Evolutionary conservation across 768 basidiomycete species (phyloP).

Genomic region (Russula ochroleuca): DNA sequence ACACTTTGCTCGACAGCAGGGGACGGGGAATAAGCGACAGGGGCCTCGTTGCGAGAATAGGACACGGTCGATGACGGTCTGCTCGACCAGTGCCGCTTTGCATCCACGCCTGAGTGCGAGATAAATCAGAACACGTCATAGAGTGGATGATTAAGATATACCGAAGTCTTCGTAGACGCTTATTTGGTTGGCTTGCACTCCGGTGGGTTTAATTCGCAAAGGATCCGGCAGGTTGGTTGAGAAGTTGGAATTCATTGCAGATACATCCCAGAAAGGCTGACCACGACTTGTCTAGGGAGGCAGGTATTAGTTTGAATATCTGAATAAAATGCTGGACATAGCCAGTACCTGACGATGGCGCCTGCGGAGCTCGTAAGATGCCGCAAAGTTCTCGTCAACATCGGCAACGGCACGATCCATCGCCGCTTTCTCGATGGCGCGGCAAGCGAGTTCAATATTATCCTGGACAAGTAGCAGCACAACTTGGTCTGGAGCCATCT

Average conservation of each 20-base stretch:
- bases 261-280: constrained; percentile 87
- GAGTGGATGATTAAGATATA: constrained; percentile 26
- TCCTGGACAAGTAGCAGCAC: constrained; percentile 78
- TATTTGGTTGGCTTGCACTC: constrained; percentile 76
- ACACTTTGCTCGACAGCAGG: constrained; percentile 54
- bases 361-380: constrained; percentile 78
- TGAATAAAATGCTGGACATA: not conserved
- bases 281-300: constrained; percentile 51
- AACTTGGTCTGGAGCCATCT: constrained; percentile 79
- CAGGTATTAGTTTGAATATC: not conserved
- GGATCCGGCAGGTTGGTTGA: constrained; percentile 78
- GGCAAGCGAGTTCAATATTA: constrained; percentile 90
- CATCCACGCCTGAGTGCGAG: constrained; percentile 44
- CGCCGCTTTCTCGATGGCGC: constrained; percentile 93
- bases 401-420: constrained; percentile 94
- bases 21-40: constrained; percentile 55
- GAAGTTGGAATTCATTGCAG: constrained; percentile 66
- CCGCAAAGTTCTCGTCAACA: constrained; percentile 82
- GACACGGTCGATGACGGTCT: constrained; percentile 70
- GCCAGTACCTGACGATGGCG: constrained; percentile 76
- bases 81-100: constrained; percentile 53
- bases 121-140: not conserved
- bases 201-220: constrained; percentile 76
- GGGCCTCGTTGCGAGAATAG: constrained; percentile 48
- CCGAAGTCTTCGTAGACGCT: constrained; percentile 97